Base-by-base conservation (phyloP, 2,329 filamentous ascomycete genomes). In the Lasiodiplodia sp. region DNA sequence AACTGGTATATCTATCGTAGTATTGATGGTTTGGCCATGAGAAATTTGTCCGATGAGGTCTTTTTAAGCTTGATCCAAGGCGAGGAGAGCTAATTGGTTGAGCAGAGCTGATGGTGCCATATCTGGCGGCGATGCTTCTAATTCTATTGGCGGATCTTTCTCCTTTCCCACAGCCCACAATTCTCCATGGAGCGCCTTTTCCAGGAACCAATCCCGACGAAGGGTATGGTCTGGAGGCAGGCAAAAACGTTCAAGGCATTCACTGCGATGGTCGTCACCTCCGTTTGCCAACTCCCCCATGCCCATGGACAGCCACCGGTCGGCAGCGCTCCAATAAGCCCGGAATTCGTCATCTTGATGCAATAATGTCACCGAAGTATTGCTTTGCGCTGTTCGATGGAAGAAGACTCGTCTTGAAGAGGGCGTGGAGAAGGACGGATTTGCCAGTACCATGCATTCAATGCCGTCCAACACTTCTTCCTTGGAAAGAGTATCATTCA, bases 391-490 rank as follows among this genome's bases (percentile, higher is more conserved):
- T 11, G 34, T 52, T 14, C 23, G 6, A 3, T 64, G 44, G 8
- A 64, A 31, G 21, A 63, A 63, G 1, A 21, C 16, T 8, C 40
- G 58, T 21, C 40, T 49, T 49, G 58, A 63, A 8, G 40, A 63
- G 16, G 58, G 58, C 18, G 40, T 38, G 11, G 21, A 38, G 7
- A 52, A 38, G 2, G 28, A 23, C 18, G 60, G 38, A 10, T 37
- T 25, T 3, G 60, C 44, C 4, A 64, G 40, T 10, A 64, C 28
- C 18, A 86, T 74, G 14, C 79, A 80, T 34, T 81, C 77, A 51
- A 86, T 73, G 38, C 73, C 70, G 7, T 76, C 69, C 68, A 82
- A 74, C 38, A 74, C 75, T 18, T 79, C 80, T 62, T 84, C 60
- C 25, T 69, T 62, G 12, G 57, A 14, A 21, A 52, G 18, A 75